Conservation (phyloP, 2,329 filamentous ascomycete genomes). For the Colletotrichum sp. region DNA sequence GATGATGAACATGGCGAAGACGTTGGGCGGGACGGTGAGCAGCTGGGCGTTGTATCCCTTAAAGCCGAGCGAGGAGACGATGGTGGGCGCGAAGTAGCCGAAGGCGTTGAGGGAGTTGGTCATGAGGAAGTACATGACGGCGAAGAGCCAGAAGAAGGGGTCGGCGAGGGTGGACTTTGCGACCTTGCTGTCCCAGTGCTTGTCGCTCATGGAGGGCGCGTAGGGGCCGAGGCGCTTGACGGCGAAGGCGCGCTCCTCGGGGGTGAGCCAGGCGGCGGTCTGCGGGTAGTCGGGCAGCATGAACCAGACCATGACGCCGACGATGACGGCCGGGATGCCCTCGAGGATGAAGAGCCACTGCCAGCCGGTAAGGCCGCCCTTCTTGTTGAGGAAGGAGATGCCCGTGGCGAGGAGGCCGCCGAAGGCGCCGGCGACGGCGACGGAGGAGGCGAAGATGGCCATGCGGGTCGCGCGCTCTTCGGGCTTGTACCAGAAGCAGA, state of each 20-base stretch:
- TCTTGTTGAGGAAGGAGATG: constrained; percentile 50
- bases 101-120: constrained; percentile 39
- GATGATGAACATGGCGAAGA: constrained; percentile 37
- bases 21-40: constrained; percentile 40
- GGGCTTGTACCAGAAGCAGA: constrained; percentile 68
- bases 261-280: constrained; percentile 35
- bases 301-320: constrained; percentile 35
- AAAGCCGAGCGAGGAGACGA: constrained; percentile 38
- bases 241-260: constrained; percentile 36
- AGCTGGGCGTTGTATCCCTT: constrained; percentile 35
- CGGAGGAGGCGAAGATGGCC: constrained; percentile 64
- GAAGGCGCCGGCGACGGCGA: constrained; percentile 64
- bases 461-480: constrained; percentile 63
- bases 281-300: constrained; percentile 38
- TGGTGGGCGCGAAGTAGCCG: constrained; percentile 39
- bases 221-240: constrained; percentile 38
- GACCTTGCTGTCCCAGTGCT: constrained; percentile 35
- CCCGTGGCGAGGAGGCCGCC: constrained; percentile 61
- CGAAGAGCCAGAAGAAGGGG: constrained; percentile 38
- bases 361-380: constrained; percentile 58
- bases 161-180: constrained; percentile 35
- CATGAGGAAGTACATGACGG: constrained; percentile 34
- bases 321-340: constrained; percentile 32
- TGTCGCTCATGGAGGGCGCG: constrained; percentile 36
- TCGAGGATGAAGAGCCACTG: constrained; percentile 69